Base-by-base conservation (phyloP, 2,329 filamentous ascomycete species). In the Neofusicoccum umdonicola region DNA sequence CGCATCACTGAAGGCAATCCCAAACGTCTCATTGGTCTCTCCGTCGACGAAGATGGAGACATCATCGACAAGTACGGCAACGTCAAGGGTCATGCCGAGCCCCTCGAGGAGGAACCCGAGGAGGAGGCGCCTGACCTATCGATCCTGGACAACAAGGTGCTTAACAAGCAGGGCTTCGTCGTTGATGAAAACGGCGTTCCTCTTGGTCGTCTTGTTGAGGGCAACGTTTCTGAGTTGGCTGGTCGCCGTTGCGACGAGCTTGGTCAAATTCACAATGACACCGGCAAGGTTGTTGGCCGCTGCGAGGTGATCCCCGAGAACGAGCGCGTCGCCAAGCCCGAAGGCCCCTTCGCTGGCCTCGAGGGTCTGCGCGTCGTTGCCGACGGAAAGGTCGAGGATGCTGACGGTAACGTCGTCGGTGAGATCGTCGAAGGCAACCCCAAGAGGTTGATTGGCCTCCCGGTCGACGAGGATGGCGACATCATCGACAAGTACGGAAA, bases 241-340 rank as follows among this genome's bases (percentile, higher is more conserved):
- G 89, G 89, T 34, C 87, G 85, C 71, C 89, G 89, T 84, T 88
- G 88, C 71, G 88, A 92, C 74, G 89, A 87, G 76, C 79, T 90
- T 39, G 90, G 90, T 39, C 86, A 90, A 71, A 85, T 92, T 68
- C 86, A 88, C 79, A 89, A 88, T 72, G 89, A 92, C 74, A 85
- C 83, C 15, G 90, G 90, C 54, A 87, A 90, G 65, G 81, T 91
- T 51, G 84, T 92, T 65, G 89, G 89, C 66, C 84, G 83, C 65
- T 87, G 87, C 52, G 88, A 91, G 71, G 79, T 91, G 31, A 87
- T 92, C 44, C 82, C 88, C 22, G 87, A 89, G 71, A 84, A 87
- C 12, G 88, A 91, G 79, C 81, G 81, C 56, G 81, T 81, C 68
- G 73, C 75, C 66, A 83, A 81, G 73, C 80, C 80, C 34, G 81